Evolutionary conservation across 2,329 filamentous ascomycete species (phyloP), one percentile per base, ranked within the genome.

Genomic region (Boeremia exigua): DNA sequence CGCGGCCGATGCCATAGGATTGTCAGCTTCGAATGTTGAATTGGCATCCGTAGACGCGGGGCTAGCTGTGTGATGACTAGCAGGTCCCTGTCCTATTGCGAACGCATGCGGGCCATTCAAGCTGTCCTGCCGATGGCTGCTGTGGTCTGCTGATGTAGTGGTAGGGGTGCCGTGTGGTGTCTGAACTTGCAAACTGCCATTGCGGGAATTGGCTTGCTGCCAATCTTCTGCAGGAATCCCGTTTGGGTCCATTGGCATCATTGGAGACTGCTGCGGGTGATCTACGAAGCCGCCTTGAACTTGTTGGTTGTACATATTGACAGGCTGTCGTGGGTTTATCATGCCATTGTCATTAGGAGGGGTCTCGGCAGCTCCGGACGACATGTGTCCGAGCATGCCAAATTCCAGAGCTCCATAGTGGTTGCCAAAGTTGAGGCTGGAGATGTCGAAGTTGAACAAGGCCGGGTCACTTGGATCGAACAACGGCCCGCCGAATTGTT

Each of bases 381-480:
- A 92, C 90, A 99, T 96, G 74, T 98, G 94, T 27, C 92, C 92
- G 0, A 99, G 85, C 85, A 98, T 97, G 49, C 92, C 90, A 74
- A 98, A 97, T 75, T 98, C 95, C 75, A 96, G 83, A 15, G 93
- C 94, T 57, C 93, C 94, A 71, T 98, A 99, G 62, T 96, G 92
- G 72, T 95, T 98, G 52, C 92, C 93, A 75, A 98, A 99, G 73
- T 95, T 95, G 73, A 97, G 84, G 56, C 92, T 92, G 51, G 96
- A 92, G 10, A 97, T 86, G 73, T 98, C 93, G 75, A 98, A 96
- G 73, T 97, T 97, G 83, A 96, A 97, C 51, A 96, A 79, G 0
- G 92, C 90, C 3, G 93, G 92, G 72, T 98, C 95, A 71, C 91
- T 95, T 0, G 92, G 91, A 66, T 97, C 93, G 69, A 97, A 96